Conservation (phyloP, 495 filamentous ascomycete genomes). For the Lophiostoma macrostomum region DNA sequence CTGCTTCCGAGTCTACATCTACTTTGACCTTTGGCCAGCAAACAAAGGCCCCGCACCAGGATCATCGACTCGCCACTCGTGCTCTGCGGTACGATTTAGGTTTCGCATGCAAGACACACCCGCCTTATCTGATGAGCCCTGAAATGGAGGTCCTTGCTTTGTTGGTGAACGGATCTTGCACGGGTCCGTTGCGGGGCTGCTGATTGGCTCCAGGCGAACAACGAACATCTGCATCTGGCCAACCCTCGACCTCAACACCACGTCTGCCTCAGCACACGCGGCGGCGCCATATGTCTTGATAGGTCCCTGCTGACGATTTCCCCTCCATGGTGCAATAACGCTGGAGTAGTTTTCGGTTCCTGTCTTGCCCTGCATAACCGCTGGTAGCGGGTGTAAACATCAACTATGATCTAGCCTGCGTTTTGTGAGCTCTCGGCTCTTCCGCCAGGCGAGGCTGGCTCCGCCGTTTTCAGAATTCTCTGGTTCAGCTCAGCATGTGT, state of each 20-base stretch:
- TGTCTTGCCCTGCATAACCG: constrained; percentile 29
- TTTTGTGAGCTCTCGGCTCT: background rate
- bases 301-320: constrained; percentile 1
- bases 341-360: constrained; percentile 14
- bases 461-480: background rate
- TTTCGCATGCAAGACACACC: constrained; percentile 10
- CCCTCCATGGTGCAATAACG: background rate
- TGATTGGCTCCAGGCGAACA: constrained; percentile 18
- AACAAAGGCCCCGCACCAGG: background rate
- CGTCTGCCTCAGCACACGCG: constrained; percentile 16
- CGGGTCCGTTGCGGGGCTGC: background rate
- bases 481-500: constrained; percentile 20
- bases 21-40: too few relatives aligned
- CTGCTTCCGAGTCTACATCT: too few relatives aligned
- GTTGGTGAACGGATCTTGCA: constrained; percentile 4
- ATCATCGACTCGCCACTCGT: background rate
- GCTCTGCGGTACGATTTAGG: background rate
- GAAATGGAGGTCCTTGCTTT: constrained; percentile 1
- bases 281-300: constrained; percentile 9
- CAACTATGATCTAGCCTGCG: constrained; percentile 2
- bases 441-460: constrained; percentile 6
- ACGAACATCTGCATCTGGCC: constrained; percentile 1
- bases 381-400: constrained; percentile 21
- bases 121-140: constrained; percentile 24
- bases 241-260: constrained; percentile 27